Conservation (phyloP, 1,284 basidiomycete genomes). For the Trichosporon sp. region DNA sequence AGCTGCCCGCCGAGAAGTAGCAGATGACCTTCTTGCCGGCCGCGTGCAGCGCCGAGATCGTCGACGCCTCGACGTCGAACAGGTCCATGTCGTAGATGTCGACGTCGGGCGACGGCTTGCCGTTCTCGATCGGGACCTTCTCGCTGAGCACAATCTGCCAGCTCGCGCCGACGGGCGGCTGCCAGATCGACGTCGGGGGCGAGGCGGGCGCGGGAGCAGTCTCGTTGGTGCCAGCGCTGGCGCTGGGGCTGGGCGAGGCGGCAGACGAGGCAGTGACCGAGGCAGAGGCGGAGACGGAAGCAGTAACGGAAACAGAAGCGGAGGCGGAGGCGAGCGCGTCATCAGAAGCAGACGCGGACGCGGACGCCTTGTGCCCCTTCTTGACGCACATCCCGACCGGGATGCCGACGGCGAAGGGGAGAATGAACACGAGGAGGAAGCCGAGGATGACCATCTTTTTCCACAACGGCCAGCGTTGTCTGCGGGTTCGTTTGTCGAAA, state of each 20-base stretch:
- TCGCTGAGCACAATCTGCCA: slow-evolving; percentile 15
- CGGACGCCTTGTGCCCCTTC: background rate
- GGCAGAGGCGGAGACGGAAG: background rate
- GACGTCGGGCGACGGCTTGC: slow-evolving; percentile 1
- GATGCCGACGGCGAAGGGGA: slow-evolving; percentile 6
- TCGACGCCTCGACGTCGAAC: slow-evolving; percentile 5
- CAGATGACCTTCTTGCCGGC: slow-evolving; percentile 44
- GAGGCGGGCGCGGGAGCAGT: background rate
- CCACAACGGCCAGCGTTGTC: slow-evolving; percentile 4
- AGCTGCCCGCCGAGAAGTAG: slow-evolving; percentile 46
- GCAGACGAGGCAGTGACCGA: background rate
- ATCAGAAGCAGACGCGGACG: background rate
- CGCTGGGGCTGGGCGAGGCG: background rate
- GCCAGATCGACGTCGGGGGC: background rate
- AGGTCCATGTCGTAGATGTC: slow-evolving; percentile 14
- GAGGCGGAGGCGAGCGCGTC: background rate
- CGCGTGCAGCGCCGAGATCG: slow-evolving; percentile 12
- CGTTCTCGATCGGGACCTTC: background rate
- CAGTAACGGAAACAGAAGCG: background rate
- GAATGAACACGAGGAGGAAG: slow-evolving; percentile 7
- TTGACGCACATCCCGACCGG: background rate
- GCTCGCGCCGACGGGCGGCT: background rate
- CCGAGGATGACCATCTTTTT: slow-evolving; percentile 7
- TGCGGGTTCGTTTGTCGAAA: background rate
- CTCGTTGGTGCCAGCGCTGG: background rate